phyloP scores from a whole-genome alignment of 139 green algal genomes.

The Chlamydomonas eustigma region DNA sequence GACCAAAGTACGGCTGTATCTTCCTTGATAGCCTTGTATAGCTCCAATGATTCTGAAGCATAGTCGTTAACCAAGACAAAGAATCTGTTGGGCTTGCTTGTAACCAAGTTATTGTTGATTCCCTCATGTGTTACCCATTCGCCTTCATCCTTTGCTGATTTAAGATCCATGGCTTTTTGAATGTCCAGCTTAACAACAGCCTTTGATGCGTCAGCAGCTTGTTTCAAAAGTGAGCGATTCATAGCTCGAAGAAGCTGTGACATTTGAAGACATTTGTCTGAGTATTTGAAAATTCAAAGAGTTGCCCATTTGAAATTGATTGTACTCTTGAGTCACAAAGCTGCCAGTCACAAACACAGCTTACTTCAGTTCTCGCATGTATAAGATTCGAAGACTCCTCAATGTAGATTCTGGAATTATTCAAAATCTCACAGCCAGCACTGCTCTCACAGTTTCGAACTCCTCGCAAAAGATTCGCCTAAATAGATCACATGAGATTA shows the following conservation, averaged over 20 bases:
- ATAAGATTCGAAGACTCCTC: neutral
- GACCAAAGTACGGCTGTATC: no score
- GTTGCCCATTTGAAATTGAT: neutral
- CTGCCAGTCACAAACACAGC: neutral
- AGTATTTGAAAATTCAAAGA: neutral
- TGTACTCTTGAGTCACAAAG: neutral
- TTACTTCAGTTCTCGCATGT: neutral
- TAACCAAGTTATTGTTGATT: neutral
- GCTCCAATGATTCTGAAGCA: neutral
- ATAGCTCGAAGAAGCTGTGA: neutral
- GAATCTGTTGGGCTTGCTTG: neutral
- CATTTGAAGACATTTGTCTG: neutral
- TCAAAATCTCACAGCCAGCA: neutral
- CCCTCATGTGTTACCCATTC: neutral
- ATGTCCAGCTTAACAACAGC: neutral
- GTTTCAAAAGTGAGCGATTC: neutral
- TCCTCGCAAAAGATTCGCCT: neutral
- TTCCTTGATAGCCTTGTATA: neutral
- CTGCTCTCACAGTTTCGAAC: neutral
- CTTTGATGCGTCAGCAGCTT: neutral
- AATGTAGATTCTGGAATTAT: neutral
- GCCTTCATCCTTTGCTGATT: neutral
- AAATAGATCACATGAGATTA: neutral
- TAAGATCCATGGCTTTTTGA: neutral
- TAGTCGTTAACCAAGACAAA: neutral